phyloP scores from a whole-genome alignment of 1,284 basidiomycete species.

The Prillingera fragicola region DNA sequence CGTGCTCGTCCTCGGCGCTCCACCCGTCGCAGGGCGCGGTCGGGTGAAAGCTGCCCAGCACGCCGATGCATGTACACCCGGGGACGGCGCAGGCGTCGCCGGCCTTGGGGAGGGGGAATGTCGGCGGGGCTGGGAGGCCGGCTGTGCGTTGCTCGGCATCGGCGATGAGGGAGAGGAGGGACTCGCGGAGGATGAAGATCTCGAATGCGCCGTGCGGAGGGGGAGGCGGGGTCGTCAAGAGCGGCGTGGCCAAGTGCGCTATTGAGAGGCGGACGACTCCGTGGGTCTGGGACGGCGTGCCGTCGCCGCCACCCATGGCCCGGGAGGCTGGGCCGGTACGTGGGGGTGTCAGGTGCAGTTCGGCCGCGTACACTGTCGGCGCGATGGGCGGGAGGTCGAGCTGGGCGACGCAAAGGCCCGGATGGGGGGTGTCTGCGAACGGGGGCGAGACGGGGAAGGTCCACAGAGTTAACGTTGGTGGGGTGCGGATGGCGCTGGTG shows the following conservation, averaged over 20 bases:
- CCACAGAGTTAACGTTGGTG: neutral
- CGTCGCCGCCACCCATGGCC: neutral
- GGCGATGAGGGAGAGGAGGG: neutral
- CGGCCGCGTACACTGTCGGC: neutral
- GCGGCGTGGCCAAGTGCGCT: no score
- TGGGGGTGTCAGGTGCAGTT: neutral
- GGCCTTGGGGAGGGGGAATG: neutral
- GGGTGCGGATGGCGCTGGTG: neutral
- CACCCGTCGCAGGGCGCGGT: neutral
- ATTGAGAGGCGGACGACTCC: neutral
- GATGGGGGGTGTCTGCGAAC: neutral
- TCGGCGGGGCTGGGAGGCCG: neutral
- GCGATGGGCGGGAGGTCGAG: neutral
- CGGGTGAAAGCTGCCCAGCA: neutral
- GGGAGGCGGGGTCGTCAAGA: no score
- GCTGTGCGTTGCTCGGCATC: neutral
- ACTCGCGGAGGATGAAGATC: neutral
- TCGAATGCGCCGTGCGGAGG: neutral
- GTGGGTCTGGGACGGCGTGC: neutral
- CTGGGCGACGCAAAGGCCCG: neutral
- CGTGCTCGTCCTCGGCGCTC: neutral
- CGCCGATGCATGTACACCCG: neutral
- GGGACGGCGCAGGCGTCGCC: neutral
- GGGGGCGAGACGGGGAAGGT: neutral
- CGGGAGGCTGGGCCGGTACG: neutral